Percentiles rank a stretch among this genome's conserved stretches.
These are phyloP conservation scores for Leccinum aurantiacum DNA, from an alignment of 768 basidiomycete species.

Conservation along the genomic window DNA sequence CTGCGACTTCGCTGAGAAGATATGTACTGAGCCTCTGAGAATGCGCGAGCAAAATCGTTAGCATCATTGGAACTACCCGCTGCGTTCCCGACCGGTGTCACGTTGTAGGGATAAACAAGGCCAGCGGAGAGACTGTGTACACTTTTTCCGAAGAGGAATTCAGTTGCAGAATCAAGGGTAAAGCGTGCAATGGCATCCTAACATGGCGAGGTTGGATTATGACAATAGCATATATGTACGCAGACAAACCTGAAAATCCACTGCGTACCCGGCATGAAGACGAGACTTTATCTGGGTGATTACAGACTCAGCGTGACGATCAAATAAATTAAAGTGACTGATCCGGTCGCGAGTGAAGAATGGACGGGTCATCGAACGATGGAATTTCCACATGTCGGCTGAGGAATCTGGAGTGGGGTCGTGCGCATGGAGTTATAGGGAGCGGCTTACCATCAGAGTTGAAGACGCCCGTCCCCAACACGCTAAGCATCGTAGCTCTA, in stretches of 20 bases:
- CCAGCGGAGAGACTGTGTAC: conserved; percentile 52
- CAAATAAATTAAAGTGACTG: conserved; percentile 60
- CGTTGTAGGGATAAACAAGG: conserved; percentile 53
- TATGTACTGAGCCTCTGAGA: conserved; percentile 46
- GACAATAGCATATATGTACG: neutral
- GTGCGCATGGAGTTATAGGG: too few species aligned
- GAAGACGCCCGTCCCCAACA: conserved; percentile 67
- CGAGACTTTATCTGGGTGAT: conserved; percentile 48
- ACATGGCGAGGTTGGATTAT: neutral
- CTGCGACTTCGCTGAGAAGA: conserved; percentile 43
- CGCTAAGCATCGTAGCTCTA: conserved; percentile 41
- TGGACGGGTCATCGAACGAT: conserved; percentile 63
- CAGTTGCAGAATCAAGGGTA: conserved; percentile 65
- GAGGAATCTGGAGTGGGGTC: conserved; percentile 12
- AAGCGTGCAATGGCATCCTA: conserved; percentile 61
- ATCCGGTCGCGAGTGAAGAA: conserved; percentile 63
- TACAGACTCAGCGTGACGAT: conserved; percentile 48
- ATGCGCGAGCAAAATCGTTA: conserved; percentile 48
- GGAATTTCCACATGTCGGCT: conserved; percentile 60
- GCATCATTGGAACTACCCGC: conserved; percentile 33
- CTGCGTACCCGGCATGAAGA: conserved; percentile 46
- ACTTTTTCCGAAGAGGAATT: conserved; percentile 63
- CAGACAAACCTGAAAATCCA: conserved; percentile 55
- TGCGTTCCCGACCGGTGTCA: conserved; percentile 16
- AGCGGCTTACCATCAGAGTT: conserved; percentile 56